phyloP scores from a whole-genome alignment of 2,329 filamentous ascomycete genomes.

The Metarhizium robertsii region DNA sequence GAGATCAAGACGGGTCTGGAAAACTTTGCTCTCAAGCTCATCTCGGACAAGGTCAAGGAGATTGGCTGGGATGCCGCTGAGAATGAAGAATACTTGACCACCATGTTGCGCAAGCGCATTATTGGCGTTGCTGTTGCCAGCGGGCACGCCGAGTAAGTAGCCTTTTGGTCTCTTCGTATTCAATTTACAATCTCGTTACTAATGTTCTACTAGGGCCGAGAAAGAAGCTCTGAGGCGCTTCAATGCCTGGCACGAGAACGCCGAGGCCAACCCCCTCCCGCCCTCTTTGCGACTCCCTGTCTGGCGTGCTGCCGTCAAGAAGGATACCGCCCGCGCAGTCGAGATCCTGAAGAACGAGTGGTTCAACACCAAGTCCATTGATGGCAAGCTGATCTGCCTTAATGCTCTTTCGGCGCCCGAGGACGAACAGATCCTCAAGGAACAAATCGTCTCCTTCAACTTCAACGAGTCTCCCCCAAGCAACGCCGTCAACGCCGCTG shows the following conservation, averaged over 20 bases:
- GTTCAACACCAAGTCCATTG: constrained; percentile 70
- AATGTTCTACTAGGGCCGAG: constrained; percentile 40
- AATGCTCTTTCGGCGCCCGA: constrained; percentile 66
- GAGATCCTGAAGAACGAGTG: constrained; percentile 78
- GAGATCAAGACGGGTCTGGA: constrained; percentile 63
- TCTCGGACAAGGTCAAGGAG: constrained; percentile 63
- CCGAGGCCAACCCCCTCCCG: constrained; percentile 60
- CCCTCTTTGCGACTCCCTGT: constrained; percentile 73
- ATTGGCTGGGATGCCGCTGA: constrained; percentile 80
- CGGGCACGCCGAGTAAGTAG: constrained; percentile 62
- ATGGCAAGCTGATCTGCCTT: constrained; percentile 82
- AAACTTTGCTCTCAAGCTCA: constrained; percentile 69
- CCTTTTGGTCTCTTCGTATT: neutral
- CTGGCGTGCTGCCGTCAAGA: constrained; percentile 67
- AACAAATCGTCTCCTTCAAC: constrained; percentile 65
- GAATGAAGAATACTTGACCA: constrained; percentile 71
- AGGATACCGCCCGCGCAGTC: constrained; percentile 59
- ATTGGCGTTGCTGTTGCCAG: constrained; percentile 66
- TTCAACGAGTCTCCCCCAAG: constrained; percentile 53
- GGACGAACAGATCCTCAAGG: constrained; percentile 55
- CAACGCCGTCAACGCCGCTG: constrained; percentile 68
- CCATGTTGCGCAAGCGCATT: constrained; percentile 74
- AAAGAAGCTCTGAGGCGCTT: constrained; percentile 72
- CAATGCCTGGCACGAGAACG: constrained; percentile 64
- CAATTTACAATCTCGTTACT: neutral